Evolutionary conservation across 331 rosid species (phyloP).

Genomic region (Malus hybrid): DNA sequence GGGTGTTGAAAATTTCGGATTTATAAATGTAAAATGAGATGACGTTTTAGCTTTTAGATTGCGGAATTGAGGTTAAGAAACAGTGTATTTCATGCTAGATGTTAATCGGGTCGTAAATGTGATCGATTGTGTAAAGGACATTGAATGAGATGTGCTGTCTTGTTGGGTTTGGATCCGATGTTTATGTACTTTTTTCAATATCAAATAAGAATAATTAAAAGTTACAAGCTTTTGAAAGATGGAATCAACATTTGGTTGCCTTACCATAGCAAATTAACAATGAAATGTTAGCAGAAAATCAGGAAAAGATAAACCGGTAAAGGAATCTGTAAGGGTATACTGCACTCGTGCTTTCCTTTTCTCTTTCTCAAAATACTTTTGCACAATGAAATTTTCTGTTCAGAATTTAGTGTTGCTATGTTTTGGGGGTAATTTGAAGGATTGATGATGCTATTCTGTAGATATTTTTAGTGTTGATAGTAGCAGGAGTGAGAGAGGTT

Average conservation of each 20-base stretch:
- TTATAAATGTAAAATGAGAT: not conserved
- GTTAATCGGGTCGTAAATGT: not conserved
- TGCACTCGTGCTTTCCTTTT: not conserved
- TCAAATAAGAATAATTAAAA: not conserved
- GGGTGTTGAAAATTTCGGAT: not conserved
- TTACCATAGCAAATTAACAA: not conserved
- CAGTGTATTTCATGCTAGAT: not conserved
- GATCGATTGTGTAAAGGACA: not conserved
- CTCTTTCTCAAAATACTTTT: not conserved
- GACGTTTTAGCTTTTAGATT: not conserved
- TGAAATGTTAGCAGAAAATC: not conserved
- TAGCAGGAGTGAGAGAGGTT: not conserved
- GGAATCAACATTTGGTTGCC: not conserved
- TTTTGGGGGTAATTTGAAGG: no score
- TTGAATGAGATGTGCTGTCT: not conserved
- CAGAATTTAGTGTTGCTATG: not conserved
- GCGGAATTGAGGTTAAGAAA: not conserved
- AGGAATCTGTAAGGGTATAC: not conserved
- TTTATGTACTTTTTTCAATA: not conserved
- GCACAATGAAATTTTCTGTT: not conserved
- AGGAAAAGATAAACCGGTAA: not conserved
- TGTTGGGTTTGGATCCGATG: not conserved
- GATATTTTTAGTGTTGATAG: not conserved
- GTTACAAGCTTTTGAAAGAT: not conserved
- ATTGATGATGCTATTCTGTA: no score